A percentile compares a stretch with the other conserved stretches of the same genome.
These are phyloP conservation scores for Microbotryum scabiosae DNA, from an alignment of 1,284 basidiomycete genomes.

Conservation along the genomic window DNA sequence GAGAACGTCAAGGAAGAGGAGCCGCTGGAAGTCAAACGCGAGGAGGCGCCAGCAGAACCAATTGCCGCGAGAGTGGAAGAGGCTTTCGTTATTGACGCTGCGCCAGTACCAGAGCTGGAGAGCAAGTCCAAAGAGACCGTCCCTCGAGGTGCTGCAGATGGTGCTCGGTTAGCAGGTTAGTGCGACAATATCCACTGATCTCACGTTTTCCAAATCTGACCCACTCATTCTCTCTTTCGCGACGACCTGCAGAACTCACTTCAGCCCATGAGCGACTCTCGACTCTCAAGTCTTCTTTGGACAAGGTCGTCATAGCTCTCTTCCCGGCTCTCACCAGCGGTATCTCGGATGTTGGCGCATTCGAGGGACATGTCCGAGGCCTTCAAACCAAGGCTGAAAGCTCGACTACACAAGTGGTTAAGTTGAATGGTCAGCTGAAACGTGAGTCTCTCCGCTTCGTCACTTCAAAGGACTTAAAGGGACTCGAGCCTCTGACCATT, in stretches of 20 bases:
- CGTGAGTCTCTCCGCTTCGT: conserved; percentile 46
- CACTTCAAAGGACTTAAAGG: neutral
- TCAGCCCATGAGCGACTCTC: conserved; percentile 8
- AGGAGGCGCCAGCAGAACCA: too few relatives aligned
- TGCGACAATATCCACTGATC: neutral
- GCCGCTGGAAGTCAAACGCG: too few relatives aligned
- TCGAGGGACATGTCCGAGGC: conserved; percentile 65
- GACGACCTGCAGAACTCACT: conserved; percentile 4
- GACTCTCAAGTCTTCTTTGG: conserved; percentile 12
- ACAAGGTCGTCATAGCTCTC: conserved; percentile 6
- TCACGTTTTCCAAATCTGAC: neutral
- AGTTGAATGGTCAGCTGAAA: conserved; percentile 59
- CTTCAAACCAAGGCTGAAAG: conserved; percentile 61
- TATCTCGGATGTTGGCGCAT: conserved; percentile 50
- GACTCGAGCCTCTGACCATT: neutral
- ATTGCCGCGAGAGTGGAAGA: too few relatives aligned
- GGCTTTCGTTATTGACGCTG: too few relatives aligned
- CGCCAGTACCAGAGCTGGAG: too few relatives aligned
- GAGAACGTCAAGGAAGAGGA: too few relatives aligned
- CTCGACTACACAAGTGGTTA: conserved; percentile 62
- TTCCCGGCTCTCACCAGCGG: conserved; percentile 5
- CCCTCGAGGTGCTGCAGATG: neutral
- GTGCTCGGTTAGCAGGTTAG: neutral
- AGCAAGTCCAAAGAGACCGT: too few relatives aligned
- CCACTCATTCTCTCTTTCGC: neutral